These are phyloP conservation scores for Rhododendron ferrugineum DNA, from an alignment of 148 eudicot species.

Conservation along the genomic window DNA sequence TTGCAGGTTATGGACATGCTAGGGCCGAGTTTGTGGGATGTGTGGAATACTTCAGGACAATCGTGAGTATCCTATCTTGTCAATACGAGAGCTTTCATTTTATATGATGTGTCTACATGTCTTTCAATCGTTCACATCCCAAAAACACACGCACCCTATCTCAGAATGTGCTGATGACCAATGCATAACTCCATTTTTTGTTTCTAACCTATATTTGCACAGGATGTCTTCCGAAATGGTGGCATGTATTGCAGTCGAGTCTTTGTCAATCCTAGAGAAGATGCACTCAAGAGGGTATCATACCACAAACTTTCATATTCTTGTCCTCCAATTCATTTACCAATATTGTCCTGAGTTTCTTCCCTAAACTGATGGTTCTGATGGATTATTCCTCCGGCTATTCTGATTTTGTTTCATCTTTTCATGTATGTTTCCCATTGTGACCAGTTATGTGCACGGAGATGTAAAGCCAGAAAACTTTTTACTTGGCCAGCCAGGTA, in stretches of 20 bases:
- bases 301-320: background rate
- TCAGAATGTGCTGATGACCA: background rate
- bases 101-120: background rate
- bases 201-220: constrained; percentile 16
- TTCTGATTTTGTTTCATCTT: background rate
- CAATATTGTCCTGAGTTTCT: background rate
- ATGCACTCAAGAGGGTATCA: constrained; percentile 77
- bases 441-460: constrained; percentile 76
- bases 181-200: background rate
- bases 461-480: constrained; percentile 93
- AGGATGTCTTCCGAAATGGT: constrained; percentile 93
- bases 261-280: constrained; percentile 81
- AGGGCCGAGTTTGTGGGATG: constrained; percentile 97
- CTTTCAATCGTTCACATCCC: background rate
- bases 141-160: background rate
- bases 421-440: constrained; percentile 2
- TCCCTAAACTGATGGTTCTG: background rate
- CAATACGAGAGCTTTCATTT: background rate
- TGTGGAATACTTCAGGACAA: constrained; percentile 88
- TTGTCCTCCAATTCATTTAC: background rate
- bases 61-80: constrained; percentile 52
- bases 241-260: constrained; percentile 82
- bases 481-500: constrained; percentile 79
- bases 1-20: constrained; percentile 93
- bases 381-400: background rate